Conservation (phyloP, 2,329 filamentous ascomycete species). For the Pseudocercospora ulei region DNA sequence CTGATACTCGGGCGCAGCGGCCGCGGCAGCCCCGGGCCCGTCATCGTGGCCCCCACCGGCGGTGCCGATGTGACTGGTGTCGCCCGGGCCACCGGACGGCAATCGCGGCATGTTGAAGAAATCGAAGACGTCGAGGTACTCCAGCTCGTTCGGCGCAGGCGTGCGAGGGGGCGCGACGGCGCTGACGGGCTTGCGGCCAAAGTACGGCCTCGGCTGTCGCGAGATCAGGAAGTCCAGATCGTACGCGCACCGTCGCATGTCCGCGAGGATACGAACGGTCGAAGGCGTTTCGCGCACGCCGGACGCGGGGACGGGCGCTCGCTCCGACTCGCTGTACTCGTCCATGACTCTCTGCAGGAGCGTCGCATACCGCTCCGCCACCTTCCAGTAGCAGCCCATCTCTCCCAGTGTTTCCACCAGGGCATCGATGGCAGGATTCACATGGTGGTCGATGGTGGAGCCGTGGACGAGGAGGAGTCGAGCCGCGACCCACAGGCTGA, state of each 20-base stretch:
- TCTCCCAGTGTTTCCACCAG: constrained; percentile 73
- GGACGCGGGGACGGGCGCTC: constrained; percentile 46
- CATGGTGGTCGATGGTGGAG: constrained; percentile 74
- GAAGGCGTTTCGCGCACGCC: constrained; percentile 68
- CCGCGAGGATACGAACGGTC: constrained; percentile 74
- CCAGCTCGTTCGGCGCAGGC: constrained; percentile 70
- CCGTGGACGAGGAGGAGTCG: constrained; percentile 80
- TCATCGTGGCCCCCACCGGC: constrained; percentile 26
- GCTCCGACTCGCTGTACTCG: constrained; percentile 71
- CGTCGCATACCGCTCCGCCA: constrained; percentile 69
- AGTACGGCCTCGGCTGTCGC: constrained; percentile 55
- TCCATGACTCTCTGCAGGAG: constrained; percentile 75
- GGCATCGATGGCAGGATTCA: constrained; percentile 68
- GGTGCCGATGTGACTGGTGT: constrained; percentile 22
- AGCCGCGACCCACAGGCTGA: constrained; percentile 84
- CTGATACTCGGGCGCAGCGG: constrained; percentile 22
- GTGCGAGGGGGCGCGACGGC: constrained; percentile 33
- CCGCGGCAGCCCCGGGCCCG: constrained; percentile 21
- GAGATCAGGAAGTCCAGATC: constrained; percentile 86
- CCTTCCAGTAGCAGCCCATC: constrained; percentile 76
- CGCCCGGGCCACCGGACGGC: constrained; percentile 37
- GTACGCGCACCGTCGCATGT: constrained; percentile 84
- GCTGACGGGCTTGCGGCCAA: constrained; percentile 20
- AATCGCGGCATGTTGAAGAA: constrained; percentile 87
- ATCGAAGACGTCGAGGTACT: constrained; percentile 86